Conservation (phyloP, 768 basidiomycete genomes). For the Phaffia tasmanica region DNA sequence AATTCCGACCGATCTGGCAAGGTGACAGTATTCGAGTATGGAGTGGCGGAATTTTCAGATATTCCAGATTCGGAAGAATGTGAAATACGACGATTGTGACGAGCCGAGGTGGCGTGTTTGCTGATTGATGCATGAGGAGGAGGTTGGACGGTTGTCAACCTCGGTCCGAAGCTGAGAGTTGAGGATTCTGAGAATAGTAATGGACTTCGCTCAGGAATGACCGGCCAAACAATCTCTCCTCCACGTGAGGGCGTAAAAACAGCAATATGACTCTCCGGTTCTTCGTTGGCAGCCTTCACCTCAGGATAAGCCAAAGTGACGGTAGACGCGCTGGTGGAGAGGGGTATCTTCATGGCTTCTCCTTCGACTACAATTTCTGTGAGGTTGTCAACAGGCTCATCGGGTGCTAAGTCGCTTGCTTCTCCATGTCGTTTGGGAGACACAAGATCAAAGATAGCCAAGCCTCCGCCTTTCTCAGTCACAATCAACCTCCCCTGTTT, state of each 20-base stretch:
- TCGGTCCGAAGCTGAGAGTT: constrained; percentile 7
- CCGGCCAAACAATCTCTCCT: constrained; percentile 18
- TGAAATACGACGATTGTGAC: neutral
- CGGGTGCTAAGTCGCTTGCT: too few relatives aligned
- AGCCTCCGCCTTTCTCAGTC: constrained; percentile 10
- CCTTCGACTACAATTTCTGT: too few relatives aligned
- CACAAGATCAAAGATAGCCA: constrained; percentile 15
- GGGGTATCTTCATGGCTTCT: neutral
- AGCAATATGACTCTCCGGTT: constrained; percentile 5
- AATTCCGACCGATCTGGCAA: too few relatives aligned
- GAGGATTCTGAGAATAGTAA: constrained; percentile 5
- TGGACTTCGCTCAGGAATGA: neutral
- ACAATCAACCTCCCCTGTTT: constrained; percentile 13
- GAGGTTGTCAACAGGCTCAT: too few relatives aligned
- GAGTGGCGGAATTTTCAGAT: too few relatives aligned
- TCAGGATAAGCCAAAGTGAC: neutral
- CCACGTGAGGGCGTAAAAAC: constrained; percentile 12
- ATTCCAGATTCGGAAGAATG: neutral
- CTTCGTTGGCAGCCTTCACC: neutral
- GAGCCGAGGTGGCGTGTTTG: neutral
- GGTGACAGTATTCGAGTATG: too few relatives aligned
- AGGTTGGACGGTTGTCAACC: neutral
- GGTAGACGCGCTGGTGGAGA: neutral
- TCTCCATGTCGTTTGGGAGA: neutral
- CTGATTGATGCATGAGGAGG: neutral